Evolutionary conservation across 2,329 filamentous ascomycete species (phyloP).

Genomic region (Paramyrothecium roridum): DNA sequence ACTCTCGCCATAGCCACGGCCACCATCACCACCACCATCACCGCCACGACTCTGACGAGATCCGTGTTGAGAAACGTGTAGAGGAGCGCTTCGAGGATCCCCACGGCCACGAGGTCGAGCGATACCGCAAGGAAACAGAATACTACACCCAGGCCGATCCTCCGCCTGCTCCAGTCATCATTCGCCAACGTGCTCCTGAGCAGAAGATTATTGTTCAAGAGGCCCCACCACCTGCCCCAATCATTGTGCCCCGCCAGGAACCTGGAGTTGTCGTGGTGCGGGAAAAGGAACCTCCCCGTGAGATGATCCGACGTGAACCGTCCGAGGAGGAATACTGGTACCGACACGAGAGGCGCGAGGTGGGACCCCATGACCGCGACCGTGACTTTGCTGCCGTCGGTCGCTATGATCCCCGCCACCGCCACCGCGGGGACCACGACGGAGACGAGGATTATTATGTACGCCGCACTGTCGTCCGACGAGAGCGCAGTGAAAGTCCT

Average conservation of each 20-base stretch:
- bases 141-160: constrained; percentile 55
- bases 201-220: constrained; percentile 62
- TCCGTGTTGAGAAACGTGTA: constrained; percentile 47
- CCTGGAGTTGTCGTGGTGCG: constrained; percentile 41
- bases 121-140: constrained; percentile 60
- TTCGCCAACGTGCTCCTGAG: constrained; percentile 52
- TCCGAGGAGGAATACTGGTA: constrained; percentile 50
- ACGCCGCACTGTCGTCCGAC: constrained; percentile 42
- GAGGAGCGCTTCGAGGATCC: constrained; percentile 47
- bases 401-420: constrained; percentile 35
- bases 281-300: constrained; percentile 37
- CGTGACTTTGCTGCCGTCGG: constrained; percentile 26
- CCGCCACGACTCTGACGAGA: constrained; percentile 43
- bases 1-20: constrained; percentile 33
- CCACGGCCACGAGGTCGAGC: constrained; percentile 49
- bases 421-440: constrained; percentile 39
- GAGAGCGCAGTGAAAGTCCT: constrained; percentile 47
- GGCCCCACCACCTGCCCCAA: constrained; percentile 48
- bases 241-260: constrained; percentile 45
- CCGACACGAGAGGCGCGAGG: constrained; percentile 41
- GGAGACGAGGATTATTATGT: constrained; percentile 48
- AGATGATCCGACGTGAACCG: constrained; percentile 30
- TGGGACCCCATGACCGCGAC: constrained; percentile 32
- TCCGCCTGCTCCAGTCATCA: constrained; percentile 49
- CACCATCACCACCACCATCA: constrained; percentile 32